phyloP scores from a whole-genome alignment of 345 rosid species.

The Euphorbia lathyris region DNA sequence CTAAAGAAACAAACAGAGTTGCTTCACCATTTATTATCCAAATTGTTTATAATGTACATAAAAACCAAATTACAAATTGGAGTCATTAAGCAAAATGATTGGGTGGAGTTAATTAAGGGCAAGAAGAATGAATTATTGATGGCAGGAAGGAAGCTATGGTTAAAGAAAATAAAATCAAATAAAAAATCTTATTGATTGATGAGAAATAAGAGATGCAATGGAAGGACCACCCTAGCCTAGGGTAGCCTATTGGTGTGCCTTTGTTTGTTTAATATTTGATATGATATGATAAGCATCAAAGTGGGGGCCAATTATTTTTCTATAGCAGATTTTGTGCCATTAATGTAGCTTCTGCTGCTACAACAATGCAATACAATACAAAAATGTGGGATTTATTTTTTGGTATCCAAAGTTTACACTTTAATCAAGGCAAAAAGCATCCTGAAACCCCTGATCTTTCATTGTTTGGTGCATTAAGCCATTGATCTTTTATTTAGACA shows the following conservation, averaged over 20 bases:
- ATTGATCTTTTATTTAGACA: too few relatives aligned
- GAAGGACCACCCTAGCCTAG: constrained; percentile 24
- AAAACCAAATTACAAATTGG: too few relatives aligned
- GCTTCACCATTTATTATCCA: too few relatives aligned
- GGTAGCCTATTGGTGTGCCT: too few relatives aligned
- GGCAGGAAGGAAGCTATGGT: neutral
- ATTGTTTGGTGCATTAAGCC: too few relatives aligned
- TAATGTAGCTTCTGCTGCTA: constrained; percentile 30
- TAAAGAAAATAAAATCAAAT: neutral
- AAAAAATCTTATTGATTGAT: neutral
- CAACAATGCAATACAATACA: constrained; percentile 31
- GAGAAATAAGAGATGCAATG: neutral
- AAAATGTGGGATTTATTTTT: constrained; percentile 21
- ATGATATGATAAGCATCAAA: constrained; percentile 27
- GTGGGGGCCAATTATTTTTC: constrained; percentile 27
- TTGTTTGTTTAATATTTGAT: too few relatives aligned
- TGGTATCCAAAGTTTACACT: constrained; percentile 40
- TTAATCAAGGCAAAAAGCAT: too few relatives aligned
- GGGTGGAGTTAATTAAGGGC: too few relatives aligned
- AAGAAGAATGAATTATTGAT: neutral
- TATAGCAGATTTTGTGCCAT: constrained; percentile 26
- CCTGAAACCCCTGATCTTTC: too few relatives aligned
- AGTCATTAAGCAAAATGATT: too few relatives aligned
- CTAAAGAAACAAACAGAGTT: too few relatives aligned
- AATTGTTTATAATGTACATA: too few relatives aligned